A percentile compares a stretch with the other conserved stretches of the same genome.
Conservation (phyloP, 768 basidiomycete species). For the Nidularia sp. region DNA sequence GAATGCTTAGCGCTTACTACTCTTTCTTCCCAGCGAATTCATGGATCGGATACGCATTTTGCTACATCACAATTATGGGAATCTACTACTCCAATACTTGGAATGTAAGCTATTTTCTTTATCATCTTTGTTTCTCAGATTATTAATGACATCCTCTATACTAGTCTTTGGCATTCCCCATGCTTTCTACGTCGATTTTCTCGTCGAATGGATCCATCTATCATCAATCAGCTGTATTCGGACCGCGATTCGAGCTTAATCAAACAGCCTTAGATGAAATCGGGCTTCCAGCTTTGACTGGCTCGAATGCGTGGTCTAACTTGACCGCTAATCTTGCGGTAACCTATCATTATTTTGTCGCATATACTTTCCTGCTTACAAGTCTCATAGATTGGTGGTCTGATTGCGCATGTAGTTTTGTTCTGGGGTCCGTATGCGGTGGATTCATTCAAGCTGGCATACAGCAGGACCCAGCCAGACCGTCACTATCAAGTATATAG, state of each 20-base stretch:
- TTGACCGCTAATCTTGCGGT: conserved; percentile 45
- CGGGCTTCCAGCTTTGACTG: conserved; percentile 44
- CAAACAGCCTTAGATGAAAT: conserved; percentile 46
- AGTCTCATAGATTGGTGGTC: conserved; percentile 45
- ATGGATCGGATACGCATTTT: conserved; percentile 50
- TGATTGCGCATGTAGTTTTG: conserved; percentile 50
- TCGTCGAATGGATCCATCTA: conserved; percentile 50
- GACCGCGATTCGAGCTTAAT: conserved; percentile 45
- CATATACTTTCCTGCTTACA: not conserved
- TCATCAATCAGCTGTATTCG: conserved; percentile 51
- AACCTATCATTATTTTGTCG: conserved; percentile 6
- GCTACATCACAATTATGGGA: conserved; percentile 47
- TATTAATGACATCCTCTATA: not conserved
- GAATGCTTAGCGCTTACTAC: not conserved
- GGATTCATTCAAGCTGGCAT: conserved; percentile 46
- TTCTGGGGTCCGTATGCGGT: conserved; percentile 55
- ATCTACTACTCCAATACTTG: conserved; percentile 65
- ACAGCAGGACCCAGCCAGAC: conserved; percentile 43
- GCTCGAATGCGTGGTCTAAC: conserved; percentile 51
- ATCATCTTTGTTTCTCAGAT: not conserved
- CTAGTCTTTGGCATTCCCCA: conserved; percentile 50
- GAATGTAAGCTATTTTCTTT: conserved; percentile 33
- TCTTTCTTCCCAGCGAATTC: conserved; percentile 38
- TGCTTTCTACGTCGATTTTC: conserved; percentile 59
- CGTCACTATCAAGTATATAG: conserved; percentile 46